phyloP scores from a whole-genome alignment of 257 asterid genomes.

The Avicennia marina region DNA sequence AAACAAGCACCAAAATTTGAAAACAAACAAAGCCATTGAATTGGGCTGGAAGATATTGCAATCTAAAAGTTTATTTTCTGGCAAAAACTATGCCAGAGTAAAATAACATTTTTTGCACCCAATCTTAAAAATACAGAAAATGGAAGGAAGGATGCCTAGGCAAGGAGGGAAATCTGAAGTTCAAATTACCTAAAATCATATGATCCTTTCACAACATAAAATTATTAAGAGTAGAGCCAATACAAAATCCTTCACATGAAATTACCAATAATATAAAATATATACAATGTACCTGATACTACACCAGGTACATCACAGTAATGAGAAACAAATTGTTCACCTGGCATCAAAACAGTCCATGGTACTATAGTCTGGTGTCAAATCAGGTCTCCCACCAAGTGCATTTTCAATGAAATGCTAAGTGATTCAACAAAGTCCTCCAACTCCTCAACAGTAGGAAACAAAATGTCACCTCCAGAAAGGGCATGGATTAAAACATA shows the following conservation, averaged over 20 bases:
- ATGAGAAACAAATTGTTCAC: neutral
- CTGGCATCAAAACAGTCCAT: neutral
- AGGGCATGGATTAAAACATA: neutral
- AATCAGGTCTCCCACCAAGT: neutral
- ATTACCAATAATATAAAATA: neutral
- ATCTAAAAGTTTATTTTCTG: neutral
- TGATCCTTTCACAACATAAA: constrained; percentile 1
- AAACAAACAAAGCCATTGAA: no score
- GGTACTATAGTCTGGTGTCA: neutral
- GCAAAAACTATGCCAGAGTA: neutral
- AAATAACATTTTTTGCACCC: neutral
- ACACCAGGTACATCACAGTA: neutral
- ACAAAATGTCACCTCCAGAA: neutral
- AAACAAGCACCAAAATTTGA: no score
- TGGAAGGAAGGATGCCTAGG: no score
- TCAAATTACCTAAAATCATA: neutral
- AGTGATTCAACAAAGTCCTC: neutral
- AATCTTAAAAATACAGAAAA: neutral
- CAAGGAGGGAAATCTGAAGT: neutral
- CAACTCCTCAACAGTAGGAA: neutral
- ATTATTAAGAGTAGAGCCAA: neutral
- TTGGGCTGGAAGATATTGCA: neutral
- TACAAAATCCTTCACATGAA: neutral
- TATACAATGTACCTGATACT: constrained; percentile 1
- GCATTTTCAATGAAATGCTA: neutral